Conservation (phyloP, 306 rosid genomes). For the Vigna nakashimae region DNA sequence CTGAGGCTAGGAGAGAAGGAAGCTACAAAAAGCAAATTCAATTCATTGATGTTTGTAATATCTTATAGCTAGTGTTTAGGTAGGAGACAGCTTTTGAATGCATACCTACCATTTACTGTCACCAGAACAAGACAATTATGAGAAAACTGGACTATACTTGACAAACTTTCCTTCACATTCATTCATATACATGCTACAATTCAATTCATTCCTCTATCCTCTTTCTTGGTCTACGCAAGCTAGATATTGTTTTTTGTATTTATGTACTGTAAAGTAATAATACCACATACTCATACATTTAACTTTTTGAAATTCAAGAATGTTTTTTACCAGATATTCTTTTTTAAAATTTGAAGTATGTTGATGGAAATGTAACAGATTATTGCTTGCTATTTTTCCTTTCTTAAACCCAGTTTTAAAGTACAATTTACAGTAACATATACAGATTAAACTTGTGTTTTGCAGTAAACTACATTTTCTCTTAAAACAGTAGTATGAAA, state of each 20-base stretch:
- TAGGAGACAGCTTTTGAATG: slow-evolving; percentile 49
- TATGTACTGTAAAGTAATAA: not conserved
- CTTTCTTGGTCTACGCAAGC: not conserved
- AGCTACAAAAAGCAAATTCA: not conserved
- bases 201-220: not conserved
- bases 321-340: no score
- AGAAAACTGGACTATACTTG: slow-evolving; percentile 9
- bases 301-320: no score
- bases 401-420: no score
- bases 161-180: slow-evolving; percentile 23
- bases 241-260: not conserved
- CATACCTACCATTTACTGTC: slow-evolving; percentile 45
- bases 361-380: no score
- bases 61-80: slow-evolving; percentile 16
- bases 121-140: slow-evolving; percentile 33
- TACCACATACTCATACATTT: not conserved
- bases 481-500: no score
- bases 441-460: no score
- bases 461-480: no score
- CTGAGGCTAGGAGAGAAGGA: not conserved
- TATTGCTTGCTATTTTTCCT: no score
- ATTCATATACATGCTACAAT: not conserved
- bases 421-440: no score
- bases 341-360: no score
- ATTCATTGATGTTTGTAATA: not conserved